Evolutionary conservation across 192 early-diverging fungal genomes (phyloP).

Genomic region (Mortierella hygrophila): DNA sequence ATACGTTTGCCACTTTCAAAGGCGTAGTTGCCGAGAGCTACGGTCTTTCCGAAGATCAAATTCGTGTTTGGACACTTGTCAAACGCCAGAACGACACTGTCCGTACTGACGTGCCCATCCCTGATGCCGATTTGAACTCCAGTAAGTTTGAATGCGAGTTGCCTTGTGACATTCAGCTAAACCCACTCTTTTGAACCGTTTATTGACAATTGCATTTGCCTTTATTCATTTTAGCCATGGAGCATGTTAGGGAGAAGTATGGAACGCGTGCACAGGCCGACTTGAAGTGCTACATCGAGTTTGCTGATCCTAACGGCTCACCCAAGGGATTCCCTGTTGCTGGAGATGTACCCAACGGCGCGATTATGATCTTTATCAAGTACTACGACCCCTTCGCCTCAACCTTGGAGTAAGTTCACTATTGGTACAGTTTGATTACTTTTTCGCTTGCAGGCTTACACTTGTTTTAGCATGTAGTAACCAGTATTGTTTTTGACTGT

Average conservation of each 20-base stretch:
- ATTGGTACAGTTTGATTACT: background rate
- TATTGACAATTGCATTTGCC: background rate
- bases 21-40: slow-evolving; percentile 60
- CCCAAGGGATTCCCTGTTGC: slow-evolving; percentile 12
- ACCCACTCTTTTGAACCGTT: background rate
- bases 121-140: slow-evolving; percentile 55
- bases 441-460: background rate
- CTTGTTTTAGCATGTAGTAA: background rate
- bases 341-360: slow-evolving; percentile 15
- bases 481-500: background rate
- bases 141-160: slow-evolving; percentile 54
- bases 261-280: slow-evolving; percentile 46
- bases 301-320: slow-evolving; percentile 25
- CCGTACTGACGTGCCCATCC: slow-evolving; percentile 83
- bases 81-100: slow-evolving; percentile 93
- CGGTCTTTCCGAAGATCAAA: slow-evolving; percentile 60
- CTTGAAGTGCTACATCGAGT: slow-evolving; percentile 55
- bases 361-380: slow-evolving; percentile 86
- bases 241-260: slow-evolving; percentile 45
- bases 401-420: slow-evolving; percentile 68
- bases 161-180: background rate
- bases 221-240: slow-evolving; percentile 52
- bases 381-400: slow-evolving; percentile 78
- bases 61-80: slow-evolving; percentile 90
- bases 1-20: slow-evolving; percentile 69